Base-by-base conservation (phyloP, 129 eudicot species). In the Saposhnikovia divaricata region DNA sequence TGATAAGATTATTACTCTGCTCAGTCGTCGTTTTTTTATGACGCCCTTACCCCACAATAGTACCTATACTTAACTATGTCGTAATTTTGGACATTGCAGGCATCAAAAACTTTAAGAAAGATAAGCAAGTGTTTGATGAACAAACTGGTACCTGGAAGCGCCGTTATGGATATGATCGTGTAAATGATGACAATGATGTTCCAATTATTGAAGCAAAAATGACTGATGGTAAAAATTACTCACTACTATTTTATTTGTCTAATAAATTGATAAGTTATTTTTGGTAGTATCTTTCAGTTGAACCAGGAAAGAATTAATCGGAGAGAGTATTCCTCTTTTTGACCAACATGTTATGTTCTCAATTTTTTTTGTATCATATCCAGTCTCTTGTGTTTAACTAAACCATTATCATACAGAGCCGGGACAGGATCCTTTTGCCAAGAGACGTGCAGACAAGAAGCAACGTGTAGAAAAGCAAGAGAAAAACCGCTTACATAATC, bases 371-470 rank as follows among this genome's bases (percentile, higher is more conserved):
- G 2, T 9, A 15, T 25, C 31, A 31, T 48, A 16, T 13, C 19
- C 15, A 7, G n/a, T 68, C 39, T 38, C 50, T 10, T n/a, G 21
- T 25, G 46, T 68, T 31, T 68, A 68, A 68, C 4, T 25, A 10
- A 68, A 69, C 53, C 47, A 4, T 59, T 73, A 75, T 73, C 76
- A 63, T 63, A 43, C 91, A 95, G 99, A 96, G 91, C 92, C 93
- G 28, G 99, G 99, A 63, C 89, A 65, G 47, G 99, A 96, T 80
- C 98, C 98, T 89, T 96, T 92, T 90, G 98, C 98, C 13, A 93
- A 84, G 86, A 89, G 96, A 82, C 88, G 81, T 66, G 83, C 86
- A 75, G 98, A 96, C 61, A 96, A 89, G 85, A 96, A 92, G 82
- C 87, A 86, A 47, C 87, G 91, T 75, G 98, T 96, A 72, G 97